Percentiles rank a stretch among this genome's conserved stretches.
phyloP scores from a whole-genome alignment of 2,329 filamentous ascomycete species.

The Pezicula carpinea region DNA sequence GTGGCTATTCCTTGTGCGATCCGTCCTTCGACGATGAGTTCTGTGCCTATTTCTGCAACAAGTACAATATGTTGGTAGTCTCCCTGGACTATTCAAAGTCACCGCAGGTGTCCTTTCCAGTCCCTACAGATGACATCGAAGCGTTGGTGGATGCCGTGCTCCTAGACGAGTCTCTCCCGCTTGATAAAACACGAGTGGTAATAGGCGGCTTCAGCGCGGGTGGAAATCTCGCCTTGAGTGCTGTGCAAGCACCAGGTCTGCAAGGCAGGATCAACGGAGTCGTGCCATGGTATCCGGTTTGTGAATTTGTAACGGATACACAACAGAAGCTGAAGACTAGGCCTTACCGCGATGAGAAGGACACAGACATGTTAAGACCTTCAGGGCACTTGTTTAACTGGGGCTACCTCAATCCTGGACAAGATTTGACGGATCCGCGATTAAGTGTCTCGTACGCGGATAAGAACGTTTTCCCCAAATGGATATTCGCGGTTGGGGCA shows the following conservation, averaged over 20 bases:
- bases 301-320: slow-evolving; percentile 33
- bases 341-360: slow-evolving; percentile 27
- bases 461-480: slow-evolving; percentile 16
- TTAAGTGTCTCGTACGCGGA: slow-evolving; percentile 16
- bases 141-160: slow-evolving; percentile 38
- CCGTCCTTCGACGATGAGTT: slow-evolving; percentile 42
- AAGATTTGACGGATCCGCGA: slow-evolving; percentile 15
- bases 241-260: slow-evolving; percentile 35
- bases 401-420: slow-evolving; percentile 15
- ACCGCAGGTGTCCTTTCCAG: slow-evolving; percentile 40
- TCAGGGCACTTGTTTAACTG: slow-evolving; percentile 10
- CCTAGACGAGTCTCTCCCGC: slow-evolving; percentile 38
- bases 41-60: slow-evolving; percentile 38
- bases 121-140: slow-evolving; percentile 39
- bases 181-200: slow-evolving; percentile 37
- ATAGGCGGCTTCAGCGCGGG: slow-evolving; percentile 48
- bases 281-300: slow-evolving; percentile 39
- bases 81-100: slow-evolving; percentile 46
- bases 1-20: slow-evolving; percentile 42
- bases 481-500: slow-evolving; percentile 17
- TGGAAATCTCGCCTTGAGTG: slow-evolving; percentile 41
- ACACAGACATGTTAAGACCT: slow-evolving; percentile 9
- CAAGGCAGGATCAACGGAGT: slow-evolving; percentile 29
- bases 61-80: slow-evolving; percentile 38
- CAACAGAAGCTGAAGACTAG: slow-evolving; percentile 25